Percentiles rank a stretch among this genome's conserved stretches.
These are phyloP conservation scores for Fomitopsis betulina DNA, from an alignment of 1,284 basidiomycete genomes.

Conservation along the genomic window DNA sequence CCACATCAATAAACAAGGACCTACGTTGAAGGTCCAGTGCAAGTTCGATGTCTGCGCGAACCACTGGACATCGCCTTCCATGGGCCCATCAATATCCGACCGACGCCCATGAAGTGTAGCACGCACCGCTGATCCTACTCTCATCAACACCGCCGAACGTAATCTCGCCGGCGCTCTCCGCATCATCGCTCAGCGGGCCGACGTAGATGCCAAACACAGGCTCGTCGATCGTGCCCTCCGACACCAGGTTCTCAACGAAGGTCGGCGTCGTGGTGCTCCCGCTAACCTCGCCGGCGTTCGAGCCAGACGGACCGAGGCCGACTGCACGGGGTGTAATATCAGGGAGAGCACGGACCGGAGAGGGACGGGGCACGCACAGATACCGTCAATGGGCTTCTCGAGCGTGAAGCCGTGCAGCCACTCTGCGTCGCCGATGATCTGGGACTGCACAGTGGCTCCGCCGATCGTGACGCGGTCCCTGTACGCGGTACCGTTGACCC, in stretches of 20 bases:
- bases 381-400: constrained; percentile 5
- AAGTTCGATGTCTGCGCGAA: constrained; percentile 2
- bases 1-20: background rate
- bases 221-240: constrained; percentile 4
- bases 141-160: constrained; percentile 6
- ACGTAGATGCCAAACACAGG: constrained; percentile 6
- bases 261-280: constrained; percentile 6
- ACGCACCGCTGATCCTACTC: constrained; percentile 3
- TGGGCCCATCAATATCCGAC: background rate
- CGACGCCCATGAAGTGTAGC: background rate
- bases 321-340: background rate
- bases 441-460: constrained; percentile 3
- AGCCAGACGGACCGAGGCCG: constrained; percentile 3
- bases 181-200: background rate
- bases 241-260: constrained; percentile 4
- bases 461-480: constrained; percentile 12
- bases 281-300: background rate
- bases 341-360: no score
- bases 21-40: constrained; percentile 10
- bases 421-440: constrained; percentile 9
- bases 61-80: constrained; percentile 8
- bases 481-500: constrained; percentile 9
- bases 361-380: background rate
- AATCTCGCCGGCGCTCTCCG: constrained; percentile 1
- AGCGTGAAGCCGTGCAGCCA: constrained; percentile 3